Evolutionary conservation across 2,329 filamentous ascomycete genomes (phyloP), one percentile per base, ranked within the genome.

Genomic region (Aspergillus carbonarius): DNA sequence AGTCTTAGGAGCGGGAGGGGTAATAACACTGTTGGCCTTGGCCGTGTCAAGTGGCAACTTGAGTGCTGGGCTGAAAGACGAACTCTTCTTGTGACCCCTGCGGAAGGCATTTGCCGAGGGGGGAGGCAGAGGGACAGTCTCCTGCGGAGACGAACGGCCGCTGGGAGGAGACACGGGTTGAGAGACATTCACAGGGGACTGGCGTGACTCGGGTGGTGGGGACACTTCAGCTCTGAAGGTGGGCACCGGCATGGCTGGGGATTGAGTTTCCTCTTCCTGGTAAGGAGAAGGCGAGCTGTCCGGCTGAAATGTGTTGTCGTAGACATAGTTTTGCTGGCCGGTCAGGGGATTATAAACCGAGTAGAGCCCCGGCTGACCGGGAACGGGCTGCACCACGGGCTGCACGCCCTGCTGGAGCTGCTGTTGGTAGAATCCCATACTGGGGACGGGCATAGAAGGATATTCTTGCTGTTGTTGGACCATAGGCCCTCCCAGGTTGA

Each of bases 71-170:
- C 82, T 82, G 55, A 93, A 82, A 5, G 93, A 96, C 20, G 87
- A 85, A 10, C 86, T 86, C 84, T 97, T 97, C 83, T 96, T 95
- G 78, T 98, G 93, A 57, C 91, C 90, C 59, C 92, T 91, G 62
- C 93, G 93, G 83, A 96, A 96, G 46, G 92, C 92, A 70, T 93
- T 95, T 65, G 90, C 91, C 56, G 92, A 96, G 59, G 92, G 91
- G 27, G 92, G 92, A 54, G 92, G 92, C 54, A 96, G 85, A 40
- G 92, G 91, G 66, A 84, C 79, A 51, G 87, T 82, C 59, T 88
- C 83, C 66, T 90, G 86, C 13, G 85, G 84, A 5, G 89, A 90
- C 17, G 91, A 89, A 52, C 88, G 84, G 49, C 84, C 84, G 70
- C 83, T 84, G 4, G 83, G 84, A 49, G 85, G 84, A 35, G 84